phyloP scores from a whole-genome alignment of 2,329 filamentous ascomycete species.

The Immersiporthe knoxdaviesiana region DNA sequence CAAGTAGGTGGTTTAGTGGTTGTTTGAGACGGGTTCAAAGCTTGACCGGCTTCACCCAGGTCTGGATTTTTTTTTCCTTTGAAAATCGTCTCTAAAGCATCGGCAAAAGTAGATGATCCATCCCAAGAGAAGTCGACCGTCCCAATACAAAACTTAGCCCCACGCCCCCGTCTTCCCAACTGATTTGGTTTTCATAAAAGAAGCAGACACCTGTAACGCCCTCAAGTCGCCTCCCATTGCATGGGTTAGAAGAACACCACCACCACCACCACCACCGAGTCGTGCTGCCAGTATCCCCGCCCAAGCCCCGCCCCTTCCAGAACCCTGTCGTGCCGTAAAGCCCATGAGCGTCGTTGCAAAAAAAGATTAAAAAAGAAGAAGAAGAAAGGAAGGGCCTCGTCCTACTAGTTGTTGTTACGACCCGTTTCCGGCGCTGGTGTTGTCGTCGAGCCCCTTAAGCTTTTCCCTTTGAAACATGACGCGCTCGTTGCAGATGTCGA shows the following conservation, averaged over 20 bases:
- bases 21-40: not conserved
- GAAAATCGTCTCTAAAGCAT: not conserved
- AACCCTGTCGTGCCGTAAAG: constrained; percentile 21
- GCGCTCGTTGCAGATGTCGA: constrained; percentile 69
- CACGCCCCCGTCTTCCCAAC: not conserved
- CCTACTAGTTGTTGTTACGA: not conserved
- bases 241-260: not conserved
- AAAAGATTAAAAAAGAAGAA: not conserved
- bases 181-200: not conserved
- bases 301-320: not conserved
- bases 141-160: constrained; percentile 2
- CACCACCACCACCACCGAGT: constrained; percentile 1
- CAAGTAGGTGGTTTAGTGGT: no score
- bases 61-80: not conserved
- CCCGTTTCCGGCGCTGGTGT: constrained; percentile 19
- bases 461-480: constrained; percentile 66
- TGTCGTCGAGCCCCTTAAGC: constrained; percentile 43
- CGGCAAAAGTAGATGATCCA: not conserved
- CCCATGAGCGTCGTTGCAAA: constrained; percentile 18
- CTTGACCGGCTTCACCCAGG: not conserved
- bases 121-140: not conserved
- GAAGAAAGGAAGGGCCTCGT: not conserved
- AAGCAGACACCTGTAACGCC: constrained; percentile 12
- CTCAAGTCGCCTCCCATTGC: not conserved
- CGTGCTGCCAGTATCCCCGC: constrained; percentile 17